Percentiles rank a stretch among this genome's conserved stretches.
Evolutionary conservation across 345 rosid species (phyloP).

Genomic region (Aquilaria yunnanensis): DNA sequence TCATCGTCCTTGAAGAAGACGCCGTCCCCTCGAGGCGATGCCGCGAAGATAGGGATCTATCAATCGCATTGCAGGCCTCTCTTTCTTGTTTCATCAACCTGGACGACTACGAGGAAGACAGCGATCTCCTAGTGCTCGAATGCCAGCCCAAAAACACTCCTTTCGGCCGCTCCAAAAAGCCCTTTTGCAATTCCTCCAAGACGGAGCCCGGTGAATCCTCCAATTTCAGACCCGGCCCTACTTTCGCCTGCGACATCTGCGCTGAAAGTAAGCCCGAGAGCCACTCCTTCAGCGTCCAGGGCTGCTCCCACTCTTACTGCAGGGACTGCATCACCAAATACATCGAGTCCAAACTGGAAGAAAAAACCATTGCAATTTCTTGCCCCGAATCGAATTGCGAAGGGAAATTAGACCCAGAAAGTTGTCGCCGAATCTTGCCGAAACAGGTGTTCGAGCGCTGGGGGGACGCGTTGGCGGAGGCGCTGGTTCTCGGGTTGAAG

Average conservation of each 20-base stretch:
- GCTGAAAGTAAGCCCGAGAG: constrained; percentile 22
- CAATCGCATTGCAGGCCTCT: too few species aligned
- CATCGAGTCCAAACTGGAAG: constrained; percentile 43
- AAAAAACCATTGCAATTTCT: constrained; percentile 19
- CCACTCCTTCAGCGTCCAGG: constrained; percentile 30
- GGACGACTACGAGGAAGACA: constrained; percentile 6
- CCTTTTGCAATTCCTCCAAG: neutral
- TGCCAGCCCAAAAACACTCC: constrained; percentile 3
- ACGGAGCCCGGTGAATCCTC: constrained; percentile 19
- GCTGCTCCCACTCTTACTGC: constrained; percentile 51
- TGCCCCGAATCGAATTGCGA: constrained; percentile 32
- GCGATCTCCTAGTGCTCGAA: constrained; percentile 16
- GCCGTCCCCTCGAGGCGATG: too few species aligned
- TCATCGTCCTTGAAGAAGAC: too few species aligned
- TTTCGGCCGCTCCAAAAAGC: neutral
- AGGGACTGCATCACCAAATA: constrained; percentile 36
- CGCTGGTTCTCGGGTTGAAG: constrained; percentile 18
- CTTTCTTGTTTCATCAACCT: constrained; percentile 10
- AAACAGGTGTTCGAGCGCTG: constrained; percentile 35
- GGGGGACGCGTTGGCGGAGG: constrained; percentile 47
- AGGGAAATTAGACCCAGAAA: constrained; percentile 28
- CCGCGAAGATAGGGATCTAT: constrained; percentile 9
- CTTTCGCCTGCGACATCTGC: constrained; percentile 49
- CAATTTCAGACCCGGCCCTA: constrained; percentile 4
- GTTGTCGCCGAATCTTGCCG: constrained; percentile 35